Evolutionary conservation across 2,329 filamentous ascomycete genomes (phyloP).

Genomic region (Cordyceps fumosorosea): DNA sequence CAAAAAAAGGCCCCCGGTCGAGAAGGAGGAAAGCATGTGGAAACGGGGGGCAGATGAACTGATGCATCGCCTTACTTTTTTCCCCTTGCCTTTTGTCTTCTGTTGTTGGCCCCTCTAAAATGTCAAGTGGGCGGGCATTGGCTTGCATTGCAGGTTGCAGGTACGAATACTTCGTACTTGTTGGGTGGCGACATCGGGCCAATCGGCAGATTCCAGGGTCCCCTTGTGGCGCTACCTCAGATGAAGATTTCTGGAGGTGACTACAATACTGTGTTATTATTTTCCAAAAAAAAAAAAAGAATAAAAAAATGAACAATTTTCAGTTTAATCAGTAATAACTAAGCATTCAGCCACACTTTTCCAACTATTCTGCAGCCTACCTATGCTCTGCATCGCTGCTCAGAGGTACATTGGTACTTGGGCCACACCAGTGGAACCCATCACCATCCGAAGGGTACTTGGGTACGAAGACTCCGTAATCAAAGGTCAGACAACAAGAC

Average conservation of each 20-base stretch:
- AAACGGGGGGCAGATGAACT: slow-evolving; percentile 12
- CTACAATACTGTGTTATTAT: too few relatives aligned
- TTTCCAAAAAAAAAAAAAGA: neutral
- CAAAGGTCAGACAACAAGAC: neutral
- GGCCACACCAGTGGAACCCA: too few relatives aligned
- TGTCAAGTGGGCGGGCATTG: neutral
- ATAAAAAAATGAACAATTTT: too few relatives aligned
- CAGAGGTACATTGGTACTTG: too few relatives aligned
- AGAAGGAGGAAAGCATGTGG: slow-evolving; percentile 10
- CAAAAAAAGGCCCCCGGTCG: neutral
- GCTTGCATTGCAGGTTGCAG: neutral
- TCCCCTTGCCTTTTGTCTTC: neutral
- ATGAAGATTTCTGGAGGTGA: too few relatives aligned
- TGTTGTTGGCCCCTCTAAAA: neutral
- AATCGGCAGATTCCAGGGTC: slow-evolving; percentile 5
- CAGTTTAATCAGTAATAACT: too few relatives aligned
- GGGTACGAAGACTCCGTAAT: neutral
- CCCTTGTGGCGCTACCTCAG: neutral
- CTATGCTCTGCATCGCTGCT: too few relatives aligned
- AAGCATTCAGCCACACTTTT: too few relatives aligned
- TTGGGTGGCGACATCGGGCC: neutral
- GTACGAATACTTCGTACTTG: slow-evolving; percentile 8
- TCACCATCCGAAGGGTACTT: neutral
- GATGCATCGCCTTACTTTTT: slow-evolving; percentile 5
- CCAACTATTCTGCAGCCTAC: too few relatives aligned